Evolutionary conservation across 352 stramenopile genomes (phyloP), one percentile per base, ranked within the genome.

Genomic region (Globisporangium radiosum): DNA sequence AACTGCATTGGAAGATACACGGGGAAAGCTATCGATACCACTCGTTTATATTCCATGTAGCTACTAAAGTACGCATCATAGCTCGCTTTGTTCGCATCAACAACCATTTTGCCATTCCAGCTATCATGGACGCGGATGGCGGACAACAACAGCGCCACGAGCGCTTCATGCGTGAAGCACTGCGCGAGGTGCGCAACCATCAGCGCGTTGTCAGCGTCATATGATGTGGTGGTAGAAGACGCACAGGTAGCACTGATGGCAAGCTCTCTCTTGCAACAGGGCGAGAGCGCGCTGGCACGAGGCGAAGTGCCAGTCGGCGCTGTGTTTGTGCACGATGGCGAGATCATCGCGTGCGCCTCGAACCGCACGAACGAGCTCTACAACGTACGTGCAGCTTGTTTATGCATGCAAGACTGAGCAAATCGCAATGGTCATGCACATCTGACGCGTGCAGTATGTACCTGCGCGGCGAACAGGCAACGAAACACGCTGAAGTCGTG

Each of bases 271-370:
- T 8, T 37, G n/a, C 13, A 8, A 13, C 56, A 96, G 88, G 90
- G 82, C 15, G 76, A 95, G 64, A 73, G 71, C 15, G 91, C 90
- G 6, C 62, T 96, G 56, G 65, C 56, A 38, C 70, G 85, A 43
- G 76, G 83, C 9, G 91, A 98, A 75, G 90, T 98, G 33, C 90
- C 92, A 1, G 91, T 98, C 40, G 92, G 90, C 13, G 94, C 85
- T 50, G 90, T 97, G n/a, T 96, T 97, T 59, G 88, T 97, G 7
- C 72, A 88, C 67, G 60, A 76, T 19, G 67, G 69, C 47, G 69
- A 78, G 53, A 78, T 97, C 62, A 91, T 97, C 44, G 81, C 78
- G 7, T 71, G 73, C 43, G 90, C 83, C 4, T 72, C 80, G 39
- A 97, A 97, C 69, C 76, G 80, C 52, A 93, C 90, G 10, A 97